Evolutionary conservation across 139 green algal genomes (phyloP).

Genomic region (Volvox reticuliferus): DNA sequence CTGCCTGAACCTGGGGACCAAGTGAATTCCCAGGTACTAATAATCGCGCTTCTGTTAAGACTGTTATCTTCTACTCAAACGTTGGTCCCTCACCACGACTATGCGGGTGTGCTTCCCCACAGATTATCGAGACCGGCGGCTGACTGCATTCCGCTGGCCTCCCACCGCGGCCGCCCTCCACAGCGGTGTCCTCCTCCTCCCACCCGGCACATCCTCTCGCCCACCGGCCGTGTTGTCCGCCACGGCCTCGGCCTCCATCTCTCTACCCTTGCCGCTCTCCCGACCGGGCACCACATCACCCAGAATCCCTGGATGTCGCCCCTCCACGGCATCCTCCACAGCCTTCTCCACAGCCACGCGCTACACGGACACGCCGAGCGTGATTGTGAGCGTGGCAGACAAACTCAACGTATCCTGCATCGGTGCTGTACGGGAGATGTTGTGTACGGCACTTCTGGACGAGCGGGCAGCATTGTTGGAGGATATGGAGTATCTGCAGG

Average conservation of each 20-base stretch:
- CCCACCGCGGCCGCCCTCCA: conserved; percentile 24
- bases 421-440: conserved; percentile 43
- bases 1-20: no score
- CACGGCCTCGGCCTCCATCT: conserved; percentile 33
- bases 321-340: conserved; percentile 19
- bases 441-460: conserved; percentile 45
- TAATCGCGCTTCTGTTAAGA: no score
- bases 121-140: background rate
- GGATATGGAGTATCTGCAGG: conserved; percentile 59
- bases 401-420: conserved; percentile 57
- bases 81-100: no score
- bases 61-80: no score
- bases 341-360: conserved; percentile 1
- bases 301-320: background rate
- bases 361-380: conserved; percentile 34
- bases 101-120: background rate
- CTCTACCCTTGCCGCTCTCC: background rate
- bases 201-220: conserved; percentile 30
- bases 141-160: conserved; percentile 5
- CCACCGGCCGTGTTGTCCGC: conserved; percentile 8
- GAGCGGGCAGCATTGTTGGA: conserved; percentile 54
- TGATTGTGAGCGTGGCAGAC: conserved; percentile 37
- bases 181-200: background rate
- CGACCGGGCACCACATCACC: conserved; percentile 33
- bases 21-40: no score